phyloP scores from a whole-genome alignment of 768 basidiomycete species.

The Boletus tomentosulus region DNA sequence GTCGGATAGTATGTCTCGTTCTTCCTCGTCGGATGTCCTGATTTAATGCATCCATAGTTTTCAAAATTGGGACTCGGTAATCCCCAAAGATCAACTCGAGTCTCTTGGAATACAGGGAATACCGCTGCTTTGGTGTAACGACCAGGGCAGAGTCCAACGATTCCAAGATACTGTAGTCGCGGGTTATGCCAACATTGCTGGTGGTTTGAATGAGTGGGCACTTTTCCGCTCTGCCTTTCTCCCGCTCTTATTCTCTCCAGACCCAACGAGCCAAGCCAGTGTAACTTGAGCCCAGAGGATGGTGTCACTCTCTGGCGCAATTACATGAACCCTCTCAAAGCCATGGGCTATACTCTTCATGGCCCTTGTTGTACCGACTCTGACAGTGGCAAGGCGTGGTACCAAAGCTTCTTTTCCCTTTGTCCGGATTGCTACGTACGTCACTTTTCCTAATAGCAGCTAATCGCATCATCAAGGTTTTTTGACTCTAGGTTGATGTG shows the following conservation, averaged over 20 bases:
- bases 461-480: neutral
- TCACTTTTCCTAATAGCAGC: slow-evolving; percentile 2
- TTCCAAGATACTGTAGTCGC: slow-evolving; percentile 42
- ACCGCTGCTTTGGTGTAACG: too few relatives aligned
- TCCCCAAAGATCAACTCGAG: slow-evolving; percentile 32
- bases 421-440: too few relatives aligned
- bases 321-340: slow-evolving; percentile 55
- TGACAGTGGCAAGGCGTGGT: slow-evolving; percentile 62
- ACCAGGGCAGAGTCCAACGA: slow-evolving; percentile 30
- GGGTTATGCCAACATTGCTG: slow-evolving; percentile 48
- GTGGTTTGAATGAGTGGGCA: slow-evolving; percentile 75
- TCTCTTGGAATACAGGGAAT: too few relatives aligned
- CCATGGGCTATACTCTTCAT: slow-evolving; percentile 52
- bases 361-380: slow-evolving; percentile 68
- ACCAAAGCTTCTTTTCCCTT: too few relatives aligned
- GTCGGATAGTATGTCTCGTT: slow-evolving; percentile 38
- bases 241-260: slow-evolving; percentile 34
- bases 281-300: slow-evolving; percentile 49
- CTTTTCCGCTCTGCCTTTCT: neutral
- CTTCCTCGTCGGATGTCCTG: neutral
- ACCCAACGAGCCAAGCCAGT: slow-evolving; percentile 61
- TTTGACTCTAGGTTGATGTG: slow-evolving; percentile 43
- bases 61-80: slow-evolving; percentile 62
- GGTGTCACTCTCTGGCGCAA: slow-evolving; percentile 56
- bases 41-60: slow-evolving; percentile 29